These are phyloP conservation scores for Eragrostis tef DNA, from an alignment of 202 grass and related monocot species.

Conservation along the genomic window DNA sequence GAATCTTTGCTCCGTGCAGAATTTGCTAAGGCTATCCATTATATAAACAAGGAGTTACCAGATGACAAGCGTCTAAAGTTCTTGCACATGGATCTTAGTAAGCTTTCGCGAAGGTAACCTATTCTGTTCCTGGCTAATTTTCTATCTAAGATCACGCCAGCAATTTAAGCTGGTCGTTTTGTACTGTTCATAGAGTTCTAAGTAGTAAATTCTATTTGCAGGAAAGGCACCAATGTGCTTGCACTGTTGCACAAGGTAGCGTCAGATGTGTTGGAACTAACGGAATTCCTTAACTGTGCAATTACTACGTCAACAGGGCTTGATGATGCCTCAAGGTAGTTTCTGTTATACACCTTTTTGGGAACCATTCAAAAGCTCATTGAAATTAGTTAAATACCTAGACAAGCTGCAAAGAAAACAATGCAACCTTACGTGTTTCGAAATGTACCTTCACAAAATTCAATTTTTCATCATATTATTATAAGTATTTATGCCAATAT, in stretches of 20 bases:
- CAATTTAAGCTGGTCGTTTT: conserved; percentile 25
- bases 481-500: no score
- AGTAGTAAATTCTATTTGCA: conserved; percentile 49
- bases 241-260: conserved; percentile 77
- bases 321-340: conserved; percentile 56
- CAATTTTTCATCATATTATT: conserved; percentile 6
- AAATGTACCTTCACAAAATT: conserved; percentile 22
- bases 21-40: conserved; percentile 88
- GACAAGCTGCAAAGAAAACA: not conserved
- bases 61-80: conserved; percentile 71
- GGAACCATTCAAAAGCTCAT: conserved; percentile 32
- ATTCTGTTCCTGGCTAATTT: conserved; percentile 13
- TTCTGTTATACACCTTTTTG: conserved; percentile 37
- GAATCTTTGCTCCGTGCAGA: conserved; percentile 90
- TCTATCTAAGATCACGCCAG: conserved; percentile 24
- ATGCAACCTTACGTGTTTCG: not conserved
- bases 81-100: conserved; percentile 97
- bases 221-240: conserved; percentile 76
- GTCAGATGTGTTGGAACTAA: conserved; percentile 78
- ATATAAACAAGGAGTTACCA: conserved; percentile 79
- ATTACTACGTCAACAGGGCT: conserved; percentile 53
- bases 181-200: conserved; percentile 32
- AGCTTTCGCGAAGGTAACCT: conserved; percentile 78
- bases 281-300: conserved; percentile 72
- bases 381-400: not conserved